A percentile compares a stretch with the other conserved stretches of the same genome.
Conservation (phyloP, 495 filamentous ascomycete species). For the Neurospora sp. region DNA sequence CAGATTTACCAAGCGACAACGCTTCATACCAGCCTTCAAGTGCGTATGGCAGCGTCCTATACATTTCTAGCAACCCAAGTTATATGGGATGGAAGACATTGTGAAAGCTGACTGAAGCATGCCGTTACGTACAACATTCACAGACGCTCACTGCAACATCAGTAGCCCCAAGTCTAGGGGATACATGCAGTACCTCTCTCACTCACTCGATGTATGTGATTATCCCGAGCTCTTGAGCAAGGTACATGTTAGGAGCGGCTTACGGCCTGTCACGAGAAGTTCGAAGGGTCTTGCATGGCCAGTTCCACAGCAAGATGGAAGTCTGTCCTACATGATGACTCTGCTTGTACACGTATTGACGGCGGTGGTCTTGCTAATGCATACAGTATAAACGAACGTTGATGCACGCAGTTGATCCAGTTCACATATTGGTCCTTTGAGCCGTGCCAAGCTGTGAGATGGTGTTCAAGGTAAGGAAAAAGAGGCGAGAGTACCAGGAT, state of each 20-base stretch:
- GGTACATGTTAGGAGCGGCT: background rate
- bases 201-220: background rate
- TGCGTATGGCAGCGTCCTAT: background rate
- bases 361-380: background rate
- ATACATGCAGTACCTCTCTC: background rate
- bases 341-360: background rate
- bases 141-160: background rate
- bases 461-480: background rate
- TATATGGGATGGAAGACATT: background rate
- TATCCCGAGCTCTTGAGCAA: background rate
- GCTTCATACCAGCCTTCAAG: background rate
- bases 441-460: background rate
- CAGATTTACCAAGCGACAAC: background rate
- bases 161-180: background rate
- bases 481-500: background rate
- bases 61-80: background rate
- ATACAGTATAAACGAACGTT: background rate
- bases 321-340: background rate
- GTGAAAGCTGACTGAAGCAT: background rate
- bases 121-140: background rate
- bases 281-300: background rate
- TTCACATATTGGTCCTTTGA: background rate
- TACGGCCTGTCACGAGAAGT: background rate
- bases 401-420: background rate
- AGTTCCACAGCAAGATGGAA: background rate